Base-by-base conservation (phyloP, 1,284 basidiomycete genomes). In the Tremellales sp. region DNA sequence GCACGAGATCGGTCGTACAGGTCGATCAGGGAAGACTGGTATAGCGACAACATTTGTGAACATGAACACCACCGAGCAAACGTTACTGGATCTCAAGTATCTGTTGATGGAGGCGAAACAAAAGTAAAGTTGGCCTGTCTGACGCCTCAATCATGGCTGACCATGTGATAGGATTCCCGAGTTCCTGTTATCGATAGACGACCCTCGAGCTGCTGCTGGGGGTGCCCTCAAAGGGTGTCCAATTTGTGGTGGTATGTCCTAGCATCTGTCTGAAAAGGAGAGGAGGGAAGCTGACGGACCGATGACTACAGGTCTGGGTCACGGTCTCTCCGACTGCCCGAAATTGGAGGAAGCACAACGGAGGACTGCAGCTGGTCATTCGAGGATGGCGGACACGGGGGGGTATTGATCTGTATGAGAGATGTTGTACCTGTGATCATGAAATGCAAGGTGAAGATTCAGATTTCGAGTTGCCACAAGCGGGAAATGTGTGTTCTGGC, bases 31-130 rank as follows among this genome's bases (percentile, higher is more conserved):
- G 21, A 97, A 97, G 70, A 98, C 94, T 1, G 95, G 95, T 53
- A 92, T 97, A 45, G 95, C 95, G n/a, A 98, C 95, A 19, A 95
- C 95, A n/a, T 98, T 99, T 71, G 90, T 98, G 48, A 98, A 98
- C 68, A 92, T 93, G 84, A 89, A 88, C 63, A 95, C 93, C 2
- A 80, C 86, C 0, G 93, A 98, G 68, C 93, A 97, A 75, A 98
- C 94, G 1, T 74, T 98, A 39, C 74, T 98, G 52, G 95, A 99
- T 78, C 76, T 98, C 54, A 99, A 98, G 74, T 98, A 98, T 66
- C 75, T 99, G 41, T 75, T 98, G 43, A 86, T 95, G 78, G 95
- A 99, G 71, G 93, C 94, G 2, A 95, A 94, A 45, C 95, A 98
- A 75, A 92, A 92, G 87, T 86, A 50, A 44, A 81, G 77, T 4